A percentile compares a stretch with the other conserved stretches of the same genome.
Evolutionary conservation across 495 filamentous ascomycete genomes (phyloP).

Genomic region (Talaromyces thailandensis): DNA sequence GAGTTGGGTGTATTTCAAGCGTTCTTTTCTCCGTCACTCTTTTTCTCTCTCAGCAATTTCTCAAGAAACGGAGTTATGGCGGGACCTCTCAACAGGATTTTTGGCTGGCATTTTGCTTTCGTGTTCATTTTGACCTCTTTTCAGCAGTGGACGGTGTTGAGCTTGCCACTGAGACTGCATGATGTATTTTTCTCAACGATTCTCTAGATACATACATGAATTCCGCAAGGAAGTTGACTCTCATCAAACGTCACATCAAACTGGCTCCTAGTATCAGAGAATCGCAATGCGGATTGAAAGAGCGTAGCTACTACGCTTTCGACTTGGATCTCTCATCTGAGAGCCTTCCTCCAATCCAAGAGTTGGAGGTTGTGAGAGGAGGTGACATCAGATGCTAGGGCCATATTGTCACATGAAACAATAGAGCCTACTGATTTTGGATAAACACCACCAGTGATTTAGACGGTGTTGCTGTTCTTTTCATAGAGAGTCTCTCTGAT

Average conservation of each 20-base stretch:
- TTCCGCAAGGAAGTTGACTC: neutral
- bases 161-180: neutral
- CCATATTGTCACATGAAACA: neutral
- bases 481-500: no score
- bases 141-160: neutral
- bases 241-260: neutral
- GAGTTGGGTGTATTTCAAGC: neutral
- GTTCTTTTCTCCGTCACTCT: slow-evolving; percentile 6
- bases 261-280: neutral
- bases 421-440: neutral
- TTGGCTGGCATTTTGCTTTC: slow-evolving; percentile 11
- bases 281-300: neutral
- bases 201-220: neutral
- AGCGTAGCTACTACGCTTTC: neutral
- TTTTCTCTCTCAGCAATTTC: neutral
- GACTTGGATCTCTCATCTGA: neutral
- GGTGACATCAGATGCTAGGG: neutral
- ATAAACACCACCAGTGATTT: neutral
- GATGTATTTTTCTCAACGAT: slow-evolving; percentile 1
- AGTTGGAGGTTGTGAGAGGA: neutral
- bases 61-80: slow-evolving; percentile 28
- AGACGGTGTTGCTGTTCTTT: no score
- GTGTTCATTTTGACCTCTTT: slow-evolving; percentile 2
- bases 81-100: slow-evolving; percentile 30
- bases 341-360: neutral